These are phyloP conservation scores for Pulicaria dysenterica DNA, from an alignment of 129 eudicot species.

Conservation along the genomic window DNA sequence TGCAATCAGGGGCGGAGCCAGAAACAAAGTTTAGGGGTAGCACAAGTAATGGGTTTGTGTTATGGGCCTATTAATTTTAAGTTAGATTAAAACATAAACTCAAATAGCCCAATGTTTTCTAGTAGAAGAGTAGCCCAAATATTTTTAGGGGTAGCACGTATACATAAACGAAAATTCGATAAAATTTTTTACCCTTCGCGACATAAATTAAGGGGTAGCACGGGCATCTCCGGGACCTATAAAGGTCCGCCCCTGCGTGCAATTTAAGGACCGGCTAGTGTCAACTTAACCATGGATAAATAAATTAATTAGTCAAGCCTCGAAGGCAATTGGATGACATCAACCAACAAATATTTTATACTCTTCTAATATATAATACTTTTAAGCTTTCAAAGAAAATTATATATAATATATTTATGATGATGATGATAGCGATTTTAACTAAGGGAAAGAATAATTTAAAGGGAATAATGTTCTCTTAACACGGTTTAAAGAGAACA, in stretches of 20 bases:
- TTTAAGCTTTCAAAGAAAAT: background rate
- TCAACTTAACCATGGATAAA: constrained; percentile 5
- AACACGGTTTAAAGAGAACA: constrained; percentile 11
- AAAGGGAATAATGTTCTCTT: constrained; percentile 8
- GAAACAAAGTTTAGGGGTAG: too few relatives aligned
- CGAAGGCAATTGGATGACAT: constrained; percentile 16
- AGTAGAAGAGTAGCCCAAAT: too few relatives aligned
- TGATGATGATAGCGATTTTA: constrained; percentile 2
- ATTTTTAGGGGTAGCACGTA: too few relatives aligned
- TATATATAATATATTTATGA: background rate
- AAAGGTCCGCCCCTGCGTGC: constrained; percentile 10
- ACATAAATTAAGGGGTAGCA: too few relatives aligned
- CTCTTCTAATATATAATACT: background rate
- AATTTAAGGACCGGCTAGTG: background rate
- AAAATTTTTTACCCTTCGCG: too few relatives aligned
- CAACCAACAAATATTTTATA: constrained; percentile 4
- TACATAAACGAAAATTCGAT: too few relatives aligned
- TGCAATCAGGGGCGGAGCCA: too few relatives aligned
- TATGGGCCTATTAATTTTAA: too few relatives aligned
- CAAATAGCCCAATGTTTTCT: too few relatives aligned
- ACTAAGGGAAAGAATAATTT: background rate
- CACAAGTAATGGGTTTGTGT: too few relatives aligned
- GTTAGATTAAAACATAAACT: too few relatives aligned
- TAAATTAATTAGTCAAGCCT: background rate
- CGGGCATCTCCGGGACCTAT: too few relatives aligned